phyloP scores from a whole-genome alignment of 345 rosid genomes.

The Carallia brachiata region DNA sequence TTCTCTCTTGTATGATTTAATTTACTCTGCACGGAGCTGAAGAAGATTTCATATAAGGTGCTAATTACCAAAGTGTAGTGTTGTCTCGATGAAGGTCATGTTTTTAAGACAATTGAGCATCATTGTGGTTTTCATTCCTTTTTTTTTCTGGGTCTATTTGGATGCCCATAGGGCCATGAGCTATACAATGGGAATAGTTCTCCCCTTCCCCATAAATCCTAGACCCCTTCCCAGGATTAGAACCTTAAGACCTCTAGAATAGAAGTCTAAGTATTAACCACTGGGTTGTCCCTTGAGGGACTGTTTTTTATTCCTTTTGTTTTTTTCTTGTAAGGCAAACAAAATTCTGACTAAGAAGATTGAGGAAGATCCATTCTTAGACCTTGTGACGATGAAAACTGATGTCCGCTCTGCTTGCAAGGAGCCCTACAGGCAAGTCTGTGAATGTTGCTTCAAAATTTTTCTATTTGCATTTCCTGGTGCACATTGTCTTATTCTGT shows the following conservation, averaged over 20 bases:
- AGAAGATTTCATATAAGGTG: neutral
- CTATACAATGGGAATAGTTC: no score
- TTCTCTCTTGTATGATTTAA: neutral
- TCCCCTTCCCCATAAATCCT: no score
- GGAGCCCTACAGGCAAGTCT: constrained; percentile 85
- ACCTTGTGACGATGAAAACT: constrained; percentile 76
- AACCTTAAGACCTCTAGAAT: no score
- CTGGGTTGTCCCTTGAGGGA: no score
- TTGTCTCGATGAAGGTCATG: neutral
- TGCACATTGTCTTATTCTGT: neutral
- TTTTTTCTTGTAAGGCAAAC: constrained; percentile 58
- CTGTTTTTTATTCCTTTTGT: neutral
- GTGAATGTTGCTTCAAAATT: neutral
- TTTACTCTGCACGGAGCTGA: neutral
- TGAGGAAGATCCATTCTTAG: constrained; percentile 92
- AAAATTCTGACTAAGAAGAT: constrained; percentile 85
- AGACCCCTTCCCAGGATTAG: no score
- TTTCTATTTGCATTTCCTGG: constrained; percentile 1
- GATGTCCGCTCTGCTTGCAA: constrained; percentile 79
- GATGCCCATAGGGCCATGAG: no score
- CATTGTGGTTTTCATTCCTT: neutral
- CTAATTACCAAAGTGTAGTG: neutral
- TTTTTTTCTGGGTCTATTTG: no score
- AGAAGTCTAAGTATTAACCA: no score
- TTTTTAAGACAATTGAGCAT: constrained; percentile 5